A percentile compares a stretch with the other conserved stretches of the same genome.
Conservation (phyloP, 768 basidiomycete genomes). For the Saitozyma sp. region DNA sequence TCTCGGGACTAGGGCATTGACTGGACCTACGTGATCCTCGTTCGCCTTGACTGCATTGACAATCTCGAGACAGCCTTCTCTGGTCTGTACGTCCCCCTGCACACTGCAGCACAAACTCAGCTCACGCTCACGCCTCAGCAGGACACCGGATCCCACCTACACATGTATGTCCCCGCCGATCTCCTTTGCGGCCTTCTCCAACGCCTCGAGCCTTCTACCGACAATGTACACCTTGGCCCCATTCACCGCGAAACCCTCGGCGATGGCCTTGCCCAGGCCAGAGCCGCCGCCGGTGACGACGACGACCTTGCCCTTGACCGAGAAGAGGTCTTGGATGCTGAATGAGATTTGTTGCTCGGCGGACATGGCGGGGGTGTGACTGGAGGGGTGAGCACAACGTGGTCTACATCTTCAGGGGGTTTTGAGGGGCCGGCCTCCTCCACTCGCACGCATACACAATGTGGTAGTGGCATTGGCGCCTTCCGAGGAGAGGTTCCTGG, state of each 20-base stretch:
- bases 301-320: slow-evolving; percentile 28
- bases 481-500: too few species aligned
- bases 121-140: too few species aligned
- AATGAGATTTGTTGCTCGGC: background rate
- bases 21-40: slow-evolving; percentile 7
- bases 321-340: slow-evolving; percentile 27
- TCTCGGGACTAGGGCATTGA: background rate
- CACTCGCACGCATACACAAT: too few species aligned
- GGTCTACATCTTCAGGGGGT: too few species aligned
- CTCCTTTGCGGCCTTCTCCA: slow-evolving; percentile 30
- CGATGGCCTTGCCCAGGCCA: slow-evolving; percentile 39
- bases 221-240: slow-evolving; percentile 43
- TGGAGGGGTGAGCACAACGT: too few species aligned
- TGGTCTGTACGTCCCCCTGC: slow-evolving; percentile 10
- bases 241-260: slow-evolving; percentile 31
- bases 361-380: too few species aligned
- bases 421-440: too few species aligned
- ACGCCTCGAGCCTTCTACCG: slow-evolving; percentile 34
- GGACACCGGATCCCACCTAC: slow-evolving; percentile 1
- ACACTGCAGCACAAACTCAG: background rate
- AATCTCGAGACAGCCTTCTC: background rate
- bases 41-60: slow-evolving; percentile 9
- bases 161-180: slow-evolving; percentile 23
- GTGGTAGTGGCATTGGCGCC: too few species aligned
- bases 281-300: slow-evolving; percentile 40